Evolutionary conservation across 177 flowering plant species (phyloP), one percentile per base, ranked within the genome.

Genomic region (Vitis hybrid): DNA sequence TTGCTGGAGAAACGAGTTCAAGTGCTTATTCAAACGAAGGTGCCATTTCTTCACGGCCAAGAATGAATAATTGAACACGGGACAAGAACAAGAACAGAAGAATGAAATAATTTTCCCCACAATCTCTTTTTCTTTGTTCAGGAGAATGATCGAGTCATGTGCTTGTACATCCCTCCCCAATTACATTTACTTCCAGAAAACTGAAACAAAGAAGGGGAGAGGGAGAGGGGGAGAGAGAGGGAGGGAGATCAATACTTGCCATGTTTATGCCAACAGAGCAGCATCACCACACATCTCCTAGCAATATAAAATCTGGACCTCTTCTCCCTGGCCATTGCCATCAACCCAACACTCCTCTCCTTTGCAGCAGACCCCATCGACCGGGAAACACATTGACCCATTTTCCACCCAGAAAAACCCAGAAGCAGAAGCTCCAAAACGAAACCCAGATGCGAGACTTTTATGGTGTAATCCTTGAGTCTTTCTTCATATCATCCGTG

Each of bases 261-360:
- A 50, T 82, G 77, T 69, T 83, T 87, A 53, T 80, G 86, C 90
- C 88, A 85, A 55, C 88, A 87, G 22, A 84, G 67, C 5, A 87
- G 78, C 87, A 87, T 85, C 56, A 84, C 69, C 8, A 85, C 59
- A 31, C 88, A 87, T 76, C 74, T 85, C 67, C 85, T 80, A 2
- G 78, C 68, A 51, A 87, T 84, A 65, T 84, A 85, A 39, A 85
- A 77, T 70, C 90, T 85, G 5, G 86, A 79, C 50, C 84, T 68
- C 16, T 66, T 74, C 74, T 84, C 88, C 62, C 61, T 80, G n/a
- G 77, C 78, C 67, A 76, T 52, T 1, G 82, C 86, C 66, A 68
- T 59, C 56, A 80, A 78, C 16, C 56, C 66, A 21, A 49, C 74
- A 65, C 48, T 72, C 70, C 2, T 31, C 39, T 0, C 56, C 58